Conservation (phyloP, 495 filamentous ascomycete species). For the Xylaria telfairii region DNA sequence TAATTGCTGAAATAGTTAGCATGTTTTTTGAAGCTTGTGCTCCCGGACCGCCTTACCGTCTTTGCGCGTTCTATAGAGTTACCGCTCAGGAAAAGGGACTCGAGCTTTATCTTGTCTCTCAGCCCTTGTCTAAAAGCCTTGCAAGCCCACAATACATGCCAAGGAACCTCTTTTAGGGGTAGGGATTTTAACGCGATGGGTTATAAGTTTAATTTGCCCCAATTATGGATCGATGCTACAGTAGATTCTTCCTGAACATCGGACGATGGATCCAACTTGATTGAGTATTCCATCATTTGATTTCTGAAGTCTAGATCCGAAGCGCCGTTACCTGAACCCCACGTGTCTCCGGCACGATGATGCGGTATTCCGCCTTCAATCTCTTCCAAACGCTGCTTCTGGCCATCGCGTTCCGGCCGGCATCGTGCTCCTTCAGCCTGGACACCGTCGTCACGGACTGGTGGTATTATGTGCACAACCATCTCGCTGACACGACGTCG, state of each 20-base stretch:
- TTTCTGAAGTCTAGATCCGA: not conserved
- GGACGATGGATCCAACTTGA: not conserved
- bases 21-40: too few species aligned
- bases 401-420: not conserved
- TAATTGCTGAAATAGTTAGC: too few species aligned
- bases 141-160: too few species aligned
- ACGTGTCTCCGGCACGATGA: not conserved
- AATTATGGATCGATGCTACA: not conserved
- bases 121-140: too few species aligned
- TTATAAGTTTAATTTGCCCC: not conserved
- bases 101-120: too few species aligned
- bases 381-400: not conserved
- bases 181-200: not conserved
- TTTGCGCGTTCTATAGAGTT: too few species aligned
- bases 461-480: slow-evolving; percentile 6
- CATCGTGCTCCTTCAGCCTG: not conserved
- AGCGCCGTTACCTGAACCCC: not conserved
- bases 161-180: not conserved
- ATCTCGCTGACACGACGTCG: slow-evolving; percentile 7
- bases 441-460: slow-evolving; percentile 9
- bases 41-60: too few species aligned
- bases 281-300: too few species aligned
- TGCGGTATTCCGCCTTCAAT: not conserved
- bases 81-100: too few species aligned
- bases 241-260: not conserved